Evolutionary conservation across 2,329 filamentous ascomycete genomes (phyloP), one percentile per base, ranked within the genome.

Genomic region (Orbilia brochopaga): DNA sequence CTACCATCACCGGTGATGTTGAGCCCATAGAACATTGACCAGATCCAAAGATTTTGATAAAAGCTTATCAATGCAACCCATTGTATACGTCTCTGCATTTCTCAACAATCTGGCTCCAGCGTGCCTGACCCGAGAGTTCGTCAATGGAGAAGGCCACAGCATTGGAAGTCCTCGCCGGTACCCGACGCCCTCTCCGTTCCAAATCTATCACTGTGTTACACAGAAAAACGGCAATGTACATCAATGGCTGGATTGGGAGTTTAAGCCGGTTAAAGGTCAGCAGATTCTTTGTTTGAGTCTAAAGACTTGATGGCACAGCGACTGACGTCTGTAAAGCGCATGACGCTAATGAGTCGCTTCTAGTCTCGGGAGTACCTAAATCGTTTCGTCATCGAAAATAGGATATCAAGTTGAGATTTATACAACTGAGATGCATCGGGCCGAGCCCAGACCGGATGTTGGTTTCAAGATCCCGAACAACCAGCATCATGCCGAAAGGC

Each of bases 81-180:
- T 17, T 13, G n/a, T 42, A 13, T 42, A 17, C 37, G 15, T 13
- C 13, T 2, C 13, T 4, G n/a, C 32, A 42, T 6, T 15, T 42
- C n/a, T 42, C 37, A 15, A 42, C n/a, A 17, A 6, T 13, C 15
- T 17, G 37, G 37, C 37, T 4, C n/a, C 37, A 42, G 13, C 2
- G 52, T 69, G 21, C 57, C 57, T 61, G 57, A 58, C 57, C 64
- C 57, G 35, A 53, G 10, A 37, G 6, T n/a, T 27, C 27, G 58
- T 61, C 21, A 32, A 51, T 23, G 46, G 19, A 51, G 4, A 21
- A 23, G 15, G 21, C 46, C 19, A 51, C 30, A 7, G 24, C 53
- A 60, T 57, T 52, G 55, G 54, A 54, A 44, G 52, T 8, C 15
- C 30, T 37, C 23, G 13, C 17, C n/a, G 15, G 52, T 58, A 37